Evolutionary conservation across 129 eudicot genomes (phyloP).

Genomic region (Flaveria trinervia): DNA sequence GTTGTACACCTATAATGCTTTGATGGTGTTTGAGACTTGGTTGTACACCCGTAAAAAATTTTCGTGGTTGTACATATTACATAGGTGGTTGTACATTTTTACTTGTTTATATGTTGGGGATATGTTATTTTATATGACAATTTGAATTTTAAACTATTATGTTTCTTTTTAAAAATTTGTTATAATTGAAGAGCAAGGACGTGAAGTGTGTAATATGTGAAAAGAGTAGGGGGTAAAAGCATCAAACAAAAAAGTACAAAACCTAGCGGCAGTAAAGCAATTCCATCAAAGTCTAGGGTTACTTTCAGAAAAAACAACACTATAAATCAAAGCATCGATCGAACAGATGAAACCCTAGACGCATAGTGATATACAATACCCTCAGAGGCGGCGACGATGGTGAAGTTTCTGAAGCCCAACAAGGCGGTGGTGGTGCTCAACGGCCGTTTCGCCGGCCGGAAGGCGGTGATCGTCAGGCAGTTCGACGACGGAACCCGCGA

Average conservation of each 20-base stretch:
- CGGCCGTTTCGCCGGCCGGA: constrained; percentile 58
- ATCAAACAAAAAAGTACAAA: background rate
- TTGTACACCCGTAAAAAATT: no score
- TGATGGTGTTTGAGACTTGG: no score
- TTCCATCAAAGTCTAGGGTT: background rate
- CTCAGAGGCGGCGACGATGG: constrained; percentile 12
- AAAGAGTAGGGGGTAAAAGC: background rate
- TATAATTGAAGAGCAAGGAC: background rate
- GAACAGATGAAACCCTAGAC: background rate
- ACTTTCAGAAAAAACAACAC: background rate
- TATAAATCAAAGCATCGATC: background rate
- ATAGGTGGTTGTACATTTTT: no score
- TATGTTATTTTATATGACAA: no score
- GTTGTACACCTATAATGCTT: no score
- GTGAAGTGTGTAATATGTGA: background rate
- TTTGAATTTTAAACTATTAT: no score
- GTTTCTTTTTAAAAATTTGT: no score
- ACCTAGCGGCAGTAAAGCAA: background rate
- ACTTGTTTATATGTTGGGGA: no score
- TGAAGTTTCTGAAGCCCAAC: constrained; percentile 39
- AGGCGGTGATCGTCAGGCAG: constrained; percentile 44
- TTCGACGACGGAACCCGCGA: constrained; percentile 64
- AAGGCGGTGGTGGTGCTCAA: constrained; percentile 59
- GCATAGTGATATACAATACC: background rate
- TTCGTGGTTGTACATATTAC: no score